These are phyloP conservation scores for Myriosclerotinia duriaeana DNA, from an alignment of 2,329 filamentous ascomycete species.

Conservation along the genomic window DNA sequence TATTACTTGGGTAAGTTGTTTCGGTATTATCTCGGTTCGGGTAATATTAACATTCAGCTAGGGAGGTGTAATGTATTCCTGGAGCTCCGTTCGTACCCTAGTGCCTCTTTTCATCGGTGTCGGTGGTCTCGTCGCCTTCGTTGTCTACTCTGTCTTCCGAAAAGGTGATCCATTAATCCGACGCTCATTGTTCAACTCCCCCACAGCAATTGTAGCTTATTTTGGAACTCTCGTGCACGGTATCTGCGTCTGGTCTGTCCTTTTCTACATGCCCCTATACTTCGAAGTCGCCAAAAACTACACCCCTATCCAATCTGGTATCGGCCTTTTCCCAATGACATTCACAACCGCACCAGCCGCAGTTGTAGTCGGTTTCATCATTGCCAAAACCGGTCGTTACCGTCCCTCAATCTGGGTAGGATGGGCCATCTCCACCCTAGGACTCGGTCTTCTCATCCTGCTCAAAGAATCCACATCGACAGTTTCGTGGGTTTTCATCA, in stretches of 20 bases:
- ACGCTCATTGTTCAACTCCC: constrained; percentile 45
- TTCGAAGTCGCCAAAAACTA: constrained; percentile 53
- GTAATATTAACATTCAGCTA: constrained; percentile 20
- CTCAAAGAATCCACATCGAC: constrained; percentile 51
- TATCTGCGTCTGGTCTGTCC: constrained; percentile 50
- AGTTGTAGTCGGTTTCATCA: constrained; percentile 54
- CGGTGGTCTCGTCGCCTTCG: constrained; percentile 51
- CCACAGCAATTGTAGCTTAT: constrained; percentile 52
- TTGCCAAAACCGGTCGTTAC: constrained; percentile 57
- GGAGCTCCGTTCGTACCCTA: constrained; percentile 60
- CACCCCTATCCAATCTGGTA: constrained; percentile 51
- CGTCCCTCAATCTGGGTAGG: constrained; percentile 52
- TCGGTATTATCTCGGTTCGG: not conserved
- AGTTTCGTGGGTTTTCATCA: constrained; percentile 59
- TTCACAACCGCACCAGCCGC: constrained; percentile 60
- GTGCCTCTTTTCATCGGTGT: constrained; percentile 58
- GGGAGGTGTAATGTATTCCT: constrained; percentile 61
- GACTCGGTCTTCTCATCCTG: constrained; percentile 55
- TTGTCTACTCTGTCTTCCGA: constrained; percentile 49
- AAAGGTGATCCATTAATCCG: constrained; percentile 41
- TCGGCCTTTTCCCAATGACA: constrained; percentile 57
- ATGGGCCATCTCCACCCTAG: constrained; percentile 58
- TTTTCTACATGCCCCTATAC: constrained; percentile 55
- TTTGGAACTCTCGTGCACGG: constrained; percentile 55
- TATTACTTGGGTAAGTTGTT: constrained; percentile 52